Evolutionary conservation across 305 asterid genomes (phyloP).

Genomic region (Plantago coronopus): DNA sequence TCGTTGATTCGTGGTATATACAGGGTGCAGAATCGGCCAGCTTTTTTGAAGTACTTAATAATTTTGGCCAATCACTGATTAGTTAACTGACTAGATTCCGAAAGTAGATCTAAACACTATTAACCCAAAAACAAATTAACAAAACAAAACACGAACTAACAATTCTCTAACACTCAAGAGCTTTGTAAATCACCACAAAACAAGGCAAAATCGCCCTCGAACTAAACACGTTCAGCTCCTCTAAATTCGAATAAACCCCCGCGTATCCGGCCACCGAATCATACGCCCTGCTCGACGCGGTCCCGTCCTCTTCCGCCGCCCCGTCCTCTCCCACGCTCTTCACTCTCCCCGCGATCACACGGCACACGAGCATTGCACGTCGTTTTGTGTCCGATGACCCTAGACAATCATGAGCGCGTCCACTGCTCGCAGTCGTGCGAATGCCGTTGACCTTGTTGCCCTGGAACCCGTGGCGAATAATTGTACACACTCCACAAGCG

Average conservation of each 20-base stretch:
- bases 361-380: constrained; percentile 88
- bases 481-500: constrained; percentile 77
- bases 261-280: constrained; percentile 66
- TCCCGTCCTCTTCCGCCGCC: constrained; percentile 28
- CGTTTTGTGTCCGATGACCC: constrained; percentile 24
- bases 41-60: background rate
- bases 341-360: constrained; percentile 88
- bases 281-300: constrained; percentile 24
- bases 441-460: constrained; percentile 50
- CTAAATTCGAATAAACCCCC: constrained; percentile 64
- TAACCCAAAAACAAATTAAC: background rate
- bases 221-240: constrained; percentile 75
- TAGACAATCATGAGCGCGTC: constrained; percentile 79
- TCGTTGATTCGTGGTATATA: constrained; percentile 22
- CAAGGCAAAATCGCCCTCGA: constrained; percentile 93
- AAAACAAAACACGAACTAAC: background rate
- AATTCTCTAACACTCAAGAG: constrained; percentile 44
- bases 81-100: constrained; percentile 27
- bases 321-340: constrained; percentile 40
- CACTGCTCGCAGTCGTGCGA: constrained; percentile 79
- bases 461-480: constrained; percentile 79
- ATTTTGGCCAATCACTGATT: constrained; percentile 20
- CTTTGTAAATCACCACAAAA: constrained; percentile 87
- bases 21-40: constrained; percentile 16
- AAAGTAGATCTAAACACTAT: background rate